Percentiles rank a stretch among this genome's conserved stretches.
phyloP scores from a whole-genome alignment of 164 flowering plant genomes.

The Piper longum region DNA sequence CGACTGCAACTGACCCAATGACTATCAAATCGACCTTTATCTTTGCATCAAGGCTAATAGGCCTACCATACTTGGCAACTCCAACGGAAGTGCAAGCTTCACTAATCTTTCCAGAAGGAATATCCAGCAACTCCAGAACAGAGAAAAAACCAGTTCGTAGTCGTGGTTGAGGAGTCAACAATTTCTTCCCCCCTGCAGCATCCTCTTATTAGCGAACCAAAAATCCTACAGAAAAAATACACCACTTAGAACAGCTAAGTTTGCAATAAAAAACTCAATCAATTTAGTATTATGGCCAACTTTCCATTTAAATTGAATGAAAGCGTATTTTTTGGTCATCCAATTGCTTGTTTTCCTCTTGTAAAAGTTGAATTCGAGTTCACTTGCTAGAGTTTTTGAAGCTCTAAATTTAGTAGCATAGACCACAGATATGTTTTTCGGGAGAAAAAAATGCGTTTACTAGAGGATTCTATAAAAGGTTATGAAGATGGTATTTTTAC shows the following conservation, averaged over 20 bases:
- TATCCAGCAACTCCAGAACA: constrained; percentile 37
- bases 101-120: constrained; percentile 34
- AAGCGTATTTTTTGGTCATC: neutral
- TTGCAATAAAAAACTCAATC: neutral
- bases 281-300: no score
- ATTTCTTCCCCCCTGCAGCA: constrained; percentile 52
- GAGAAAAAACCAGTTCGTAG: constrained; percentile 86
- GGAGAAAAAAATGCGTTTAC: no score
- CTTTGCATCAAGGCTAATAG: constrained; percentile 67
- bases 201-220: neutral
- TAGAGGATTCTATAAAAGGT: no score
- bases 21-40: constrained; percentile 73
- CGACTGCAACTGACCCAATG: constrained; percentile 83
- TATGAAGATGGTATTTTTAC: no score
- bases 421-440: no score
- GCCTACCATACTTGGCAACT: constrained; percentile 72
- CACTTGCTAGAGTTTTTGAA: no score
- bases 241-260: neutral
- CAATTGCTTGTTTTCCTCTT: neutral
- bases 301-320: neutral
- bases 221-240: neutral
- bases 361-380: no score
- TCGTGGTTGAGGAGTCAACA: constrained; percentile 88
- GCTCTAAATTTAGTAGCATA: no score
- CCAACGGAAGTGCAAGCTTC: constrained; percentile 89